Base-by-base conservation (phyloP, 805 yeast species). In the Suhomyces sp. region DNA sequence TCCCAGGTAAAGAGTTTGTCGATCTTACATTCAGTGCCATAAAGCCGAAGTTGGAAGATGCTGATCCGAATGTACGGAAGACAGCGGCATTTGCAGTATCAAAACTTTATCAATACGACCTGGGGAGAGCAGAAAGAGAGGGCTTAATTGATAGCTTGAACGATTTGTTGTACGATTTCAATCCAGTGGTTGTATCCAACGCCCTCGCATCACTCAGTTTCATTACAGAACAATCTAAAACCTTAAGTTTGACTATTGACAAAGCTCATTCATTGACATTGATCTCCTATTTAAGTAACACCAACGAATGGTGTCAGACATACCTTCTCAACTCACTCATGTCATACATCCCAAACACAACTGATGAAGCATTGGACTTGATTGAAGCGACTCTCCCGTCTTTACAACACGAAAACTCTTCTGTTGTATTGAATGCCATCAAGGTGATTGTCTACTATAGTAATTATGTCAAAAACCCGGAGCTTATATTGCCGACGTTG, bases 371-470 rank as follows among this genome's bases (percentile, higher is more conserved):
- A 0, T 60, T 76, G 27, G 66, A 68, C 4, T 51, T 90, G 48
- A 77, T 87, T 16, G 91, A 83, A 24, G 63, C 72, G 10, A 66
- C 77, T 3, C 55, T 83, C 5, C 88, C 96, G 0, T 76, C 81
- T 25, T 61, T 91, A 16, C 95, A 80, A 50, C 95, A 86, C 54
- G 81, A 80, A 12, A 88, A 86, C 57, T 68, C 95, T 0, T 74
- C 93, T 0, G 93, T 90, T 8, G 91, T 84, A 0, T 56, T 88
- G 39, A 88, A 86, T 47, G 71, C 95, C 0, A 65, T 86, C 35
- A 80, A 88, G 42, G 77, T 81, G 8, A 75, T 88, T 11, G 61
- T 85, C 6, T 90, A 87, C 59, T 60, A 81, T 28, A 64, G 83
- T 28, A 86, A 90, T 55, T 91, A 85, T 55, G 79, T 83, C 11